A percentile compares a stretch with the other conserved stretches of the same genome.
Evolutionary conservation across 164 flowering plant species (phyloP).

Genomic region (Nymphaea colorata): DNA sequence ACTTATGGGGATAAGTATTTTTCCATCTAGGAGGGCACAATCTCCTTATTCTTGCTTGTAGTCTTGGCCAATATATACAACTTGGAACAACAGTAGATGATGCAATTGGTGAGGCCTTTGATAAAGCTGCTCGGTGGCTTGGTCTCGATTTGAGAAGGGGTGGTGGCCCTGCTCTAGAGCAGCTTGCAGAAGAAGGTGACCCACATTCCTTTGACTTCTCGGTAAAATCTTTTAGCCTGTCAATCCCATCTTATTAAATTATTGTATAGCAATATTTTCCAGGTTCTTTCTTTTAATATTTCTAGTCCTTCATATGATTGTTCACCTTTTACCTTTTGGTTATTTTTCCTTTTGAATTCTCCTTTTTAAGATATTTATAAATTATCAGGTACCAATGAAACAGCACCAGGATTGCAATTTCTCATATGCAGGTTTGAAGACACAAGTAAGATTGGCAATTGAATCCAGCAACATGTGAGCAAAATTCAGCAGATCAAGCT

Average conservation of each 20-base stretch:
- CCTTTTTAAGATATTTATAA: not conserved
- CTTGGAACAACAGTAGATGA: slow-evolving; percentile 98
- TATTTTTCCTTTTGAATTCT: not conserved
- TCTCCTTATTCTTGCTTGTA: slow-evolving; percentile 83
- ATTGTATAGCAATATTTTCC: slow-evolving; percentile 1
- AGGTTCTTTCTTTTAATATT: not conserved
- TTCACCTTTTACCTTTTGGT: not conserved
- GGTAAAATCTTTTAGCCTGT: slow-evolving; percentile 19
- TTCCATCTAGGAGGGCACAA: slow-evolving; percentile 73
- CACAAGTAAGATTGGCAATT: slow-evolving; percentile 90
- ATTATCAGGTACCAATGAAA: slow-evolving; percentile 69
- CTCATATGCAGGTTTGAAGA: slow-evolving; percentile 95
- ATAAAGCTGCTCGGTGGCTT: slow-evolving; percentile 97
- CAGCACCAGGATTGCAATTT: slow-evolving; percentile 98
- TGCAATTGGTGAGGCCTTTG: slow-evolving; percentile 99
- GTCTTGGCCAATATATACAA: slow-evolving; percentile 84
- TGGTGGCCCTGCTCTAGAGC: slow-evolving; percentile 93
- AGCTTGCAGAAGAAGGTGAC: slow-evolving; percentile 87
- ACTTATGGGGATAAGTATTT: too few relatives aligned
- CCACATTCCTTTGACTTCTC: slow-evolving; percentile 56
- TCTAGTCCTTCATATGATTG: not conserved
- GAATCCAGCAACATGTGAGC: slow-evolving; percentile 72
- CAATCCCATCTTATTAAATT: not conserved
- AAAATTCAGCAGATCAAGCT: not conserved
- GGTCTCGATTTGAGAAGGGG: slow-evolving; percentile 89